These are phyloP conservation scores for Citrus mangshanensis DNA, from an alignment of 345 rosid genomes.

Conservation along the genomic window DNA sequence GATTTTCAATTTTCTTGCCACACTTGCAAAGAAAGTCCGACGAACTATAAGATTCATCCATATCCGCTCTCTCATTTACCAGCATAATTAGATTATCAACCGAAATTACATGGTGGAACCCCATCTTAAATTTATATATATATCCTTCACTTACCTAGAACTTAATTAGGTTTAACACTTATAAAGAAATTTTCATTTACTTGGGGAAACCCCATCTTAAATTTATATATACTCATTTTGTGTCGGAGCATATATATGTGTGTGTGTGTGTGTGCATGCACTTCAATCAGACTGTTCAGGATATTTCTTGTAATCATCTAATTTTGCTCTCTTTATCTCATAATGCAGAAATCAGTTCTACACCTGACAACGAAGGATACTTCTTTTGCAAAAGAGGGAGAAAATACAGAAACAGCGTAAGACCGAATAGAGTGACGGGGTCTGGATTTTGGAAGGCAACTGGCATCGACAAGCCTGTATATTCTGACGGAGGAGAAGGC, in stretches of 20 bases:
- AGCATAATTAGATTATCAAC: neutral
- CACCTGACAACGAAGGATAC: constrained; percentile 65
- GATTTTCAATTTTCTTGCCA: neutral
- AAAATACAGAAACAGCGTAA: constrained; percentile 83
- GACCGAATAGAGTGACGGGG: constrained; percentile 91
- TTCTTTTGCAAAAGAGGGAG: constrained; percentile 89
- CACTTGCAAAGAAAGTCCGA: neutral
- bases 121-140: too few relatives aligned
- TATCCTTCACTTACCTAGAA: too few relatives aligned
- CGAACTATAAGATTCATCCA: neutral
- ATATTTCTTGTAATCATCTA: too few relatives aligned
- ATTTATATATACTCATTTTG: too few relatives aligned
- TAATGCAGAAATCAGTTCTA: constrained; percentile 35
- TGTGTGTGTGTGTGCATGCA: too few relatives aligned
- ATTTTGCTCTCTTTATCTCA: too few relatives aligned
- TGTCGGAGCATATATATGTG: too few relatives aligned
- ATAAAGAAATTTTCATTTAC: too few relatives aligned
- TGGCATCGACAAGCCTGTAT: constrained; percentile 81
- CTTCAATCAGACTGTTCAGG: too few relatives aligned
- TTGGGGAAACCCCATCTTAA: too few relatives aligned
- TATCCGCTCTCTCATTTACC: neutral
- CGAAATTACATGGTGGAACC: neutral
- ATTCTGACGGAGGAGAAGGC: constrained; percentile 32
- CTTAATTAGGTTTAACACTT: too few relatives aligned
- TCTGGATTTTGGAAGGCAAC: constrained; percentile 99